Evolutionary conservation across 2,329 filamentous ascomycete species (phyloP).

Genomic region (Gnomoniopsis smithogilvyi): DNA sequence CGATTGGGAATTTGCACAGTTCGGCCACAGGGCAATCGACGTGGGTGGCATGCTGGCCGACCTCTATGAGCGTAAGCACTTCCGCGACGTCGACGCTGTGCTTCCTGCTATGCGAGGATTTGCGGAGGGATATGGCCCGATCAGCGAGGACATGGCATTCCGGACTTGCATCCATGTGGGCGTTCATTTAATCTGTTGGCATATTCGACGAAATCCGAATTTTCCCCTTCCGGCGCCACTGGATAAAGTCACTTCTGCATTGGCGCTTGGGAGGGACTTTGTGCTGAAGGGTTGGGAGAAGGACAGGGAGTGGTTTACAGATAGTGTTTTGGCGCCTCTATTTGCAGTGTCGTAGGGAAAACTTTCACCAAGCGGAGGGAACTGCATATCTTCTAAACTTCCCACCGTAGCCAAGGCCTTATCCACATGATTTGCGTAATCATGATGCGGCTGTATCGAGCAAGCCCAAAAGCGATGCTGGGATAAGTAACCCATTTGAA

Average conservation of each 20-base stretch:
- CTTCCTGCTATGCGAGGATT: slow-evolving; percentile 33
- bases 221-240: neutral
- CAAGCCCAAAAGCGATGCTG: too few species aligned
- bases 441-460: too few species aligned
- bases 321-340: slow-evolving; percentile 15
- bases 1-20: slow-evolving; percentile 41
- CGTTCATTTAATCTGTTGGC: slow-evolving; percentile 33
- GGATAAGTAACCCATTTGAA: too few species aligned
- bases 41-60: slow-evolving; percentile 40
- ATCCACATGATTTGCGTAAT: too few species aligned
- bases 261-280: slow-evolving; percentile 18
- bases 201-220: slow-evolving; percentile 15
- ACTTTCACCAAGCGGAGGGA: too few species aligned
- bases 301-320: slow-evolving; percentile 19
- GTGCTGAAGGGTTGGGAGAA: slow-evolving; percentile 20
- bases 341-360: too few species aligned
- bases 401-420: too few species aligned
- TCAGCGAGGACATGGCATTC: slow-evolving; percentile 36
- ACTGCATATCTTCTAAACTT: too few species aligned
- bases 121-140: slow-evolving; percentile 30
- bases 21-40: slow-evolving; percentile 35
- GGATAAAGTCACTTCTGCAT: slow-evolving; percentile 9
- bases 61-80: slow-evolving; percentile 35
- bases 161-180: slow-evolving; percentile 37
- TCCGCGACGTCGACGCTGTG: slow-evolving; percentile 28